Conservation (phyloP, 257 asterid species). For the Plantago ovata region DNA sequence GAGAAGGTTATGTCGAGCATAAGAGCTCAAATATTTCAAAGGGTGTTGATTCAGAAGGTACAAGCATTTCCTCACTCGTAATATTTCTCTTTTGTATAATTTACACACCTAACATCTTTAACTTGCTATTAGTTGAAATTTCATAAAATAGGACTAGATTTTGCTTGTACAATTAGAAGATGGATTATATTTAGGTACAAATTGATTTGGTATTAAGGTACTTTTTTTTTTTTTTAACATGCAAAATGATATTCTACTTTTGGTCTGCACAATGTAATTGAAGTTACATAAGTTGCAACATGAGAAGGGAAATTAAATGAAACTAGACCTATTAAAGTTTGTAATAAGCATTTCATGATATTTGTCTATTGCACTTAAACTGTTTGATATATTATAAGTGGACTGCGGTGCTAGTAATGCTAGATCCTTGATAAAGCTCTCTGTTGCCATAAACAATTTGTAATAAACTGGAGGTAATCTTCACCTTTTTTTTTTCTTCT, state of each 20-base stretch:
- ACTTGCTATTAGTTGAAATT: not conserved
- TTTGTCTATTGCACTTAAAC: conserved; percentile 5
- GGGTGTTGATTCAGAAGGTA: conserved; percentile 95
- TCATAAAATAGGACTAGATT: too few relatives aligned
- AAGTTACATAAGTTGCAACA: too few relatives aligned
- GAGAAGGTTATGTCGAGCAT: conserved; percentile 98
- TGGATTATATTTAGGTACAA: not conserved
- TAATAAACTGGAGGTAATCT: not conserved
- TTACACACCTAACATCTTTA: not conserved
- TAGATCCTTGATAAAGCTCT: not conserved
- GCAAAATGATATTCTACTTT: not conserved
- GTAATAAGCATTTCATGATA: not conserved
- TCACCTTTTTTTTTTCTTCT: conserved; percentile 5
- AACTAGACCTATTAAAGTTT: not conserved
- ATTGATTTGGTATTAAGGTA: not conserved
- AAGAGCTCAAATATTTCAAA: conserved; percentile 91
- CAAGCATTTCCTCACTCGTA: not conserved
- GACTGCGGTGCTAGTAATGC: too few relatives aligned
- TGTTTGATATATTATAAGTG: too few relatives aligned
- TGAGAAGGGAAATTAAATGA: not conserved
- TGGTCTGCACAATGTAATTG: too few relatives aligned
- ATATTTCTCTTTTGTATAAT: conserved; percentile 3
- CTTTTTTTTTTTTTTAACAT: conserved; percentile 2
- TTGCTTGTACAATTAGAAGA: not conserved
- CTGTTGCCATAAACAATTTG: conserved; percentile 4